These are phyloP conservation scores for Vachellia collinsii DNA, from an alignment of 306 rosid species.

Conservation along the genomic window DNA sequence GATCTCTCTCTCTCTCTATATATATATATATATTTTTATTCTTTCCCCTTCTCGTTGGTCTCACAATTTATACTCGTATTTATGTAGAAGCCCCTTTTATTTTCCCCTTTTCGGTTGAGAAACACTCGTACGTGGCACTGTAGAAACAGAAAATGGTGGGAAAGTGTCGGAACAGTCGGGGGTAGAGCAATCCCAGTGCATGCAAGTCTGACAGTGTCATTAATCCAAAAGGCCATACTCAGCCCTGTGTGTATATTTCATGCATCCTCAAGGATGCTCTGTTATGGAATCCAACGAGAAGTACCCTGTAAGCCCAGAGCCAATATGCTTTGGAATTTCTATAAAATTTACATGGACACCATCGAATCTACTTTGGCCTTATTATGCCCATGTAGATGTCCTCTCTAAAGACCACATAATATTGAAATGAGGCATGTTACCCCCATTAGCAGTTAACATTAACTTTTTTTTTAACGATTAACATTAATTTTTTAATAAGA, in stretches of 20 bases:
- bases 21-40: too few relatives aligned
- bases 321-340: neutral
- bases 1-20: conserved; percentile 28
- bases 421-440: too few relatives aligned
- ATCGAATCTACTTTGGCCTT: too few relatives aligned
- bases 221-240: neutral
- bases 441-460: too few relatives aligned
- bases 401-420: too few relatives aligned
- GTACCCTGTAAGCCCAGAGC: neutral
- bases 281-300: conserved; percentile 24
- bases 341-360: neutral
- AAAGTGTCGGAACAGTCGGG: neutral
- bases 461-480: too few relatives aligned
- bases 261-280: neutral
- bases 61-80: neutral
- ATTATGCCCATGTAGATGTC: neutral
- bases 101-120: neutral
- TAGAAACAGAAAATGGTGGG: neutral
- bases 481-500: too few relatives aligned
- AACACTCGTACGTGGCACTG: neutral
- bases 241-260: neutral
- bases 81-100: neutral
- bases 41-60: too few relatives aligned
- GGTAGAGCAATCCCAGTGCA: conserved; percentile 3
- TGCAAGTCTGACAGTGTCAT: neutral